Conservation (phyloP, 305 asterid species). For the Fraxinus floribunda region DNA sequence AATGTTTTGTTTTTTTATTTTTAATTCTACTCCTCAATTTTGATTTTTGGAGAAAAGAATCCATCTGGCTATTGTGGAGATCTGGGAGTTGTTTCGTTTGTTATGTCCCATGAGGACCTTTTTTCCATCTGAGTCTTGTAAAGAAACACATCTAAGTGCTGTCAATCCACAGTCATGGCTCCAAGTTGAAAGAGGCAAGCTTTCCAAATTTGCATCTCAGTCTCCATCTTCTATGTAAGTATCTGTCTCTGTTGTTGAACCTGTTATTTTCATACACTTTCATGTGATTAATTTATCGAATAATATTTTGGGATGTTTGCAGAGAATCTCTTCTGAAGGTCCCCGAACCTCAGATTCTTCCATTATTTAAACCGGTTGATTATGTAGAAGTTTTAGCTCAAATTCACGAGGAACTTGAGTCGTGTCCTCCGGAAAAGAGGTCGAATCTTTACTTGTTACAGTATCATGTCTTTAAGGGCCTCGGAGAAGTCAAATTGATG, state of each 20-base stretch:
- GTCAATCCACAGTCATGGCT: slow-evolving; percentile 97
- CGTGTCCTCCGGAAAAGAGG: slow-evolving; percentile 61
- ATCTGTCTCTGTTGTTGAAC: not conserved
- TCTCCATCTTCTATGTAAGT: slow-evolving; percentile 79
- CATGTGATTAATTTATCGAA: slow-evolving; percentile 16
- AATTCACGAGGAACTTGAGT: slow-evolving; percentile 91
- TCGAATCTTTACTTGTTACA: slow-evolving; percentile 74
- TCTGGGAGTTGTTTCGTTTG: slow-evolving; percentile 70
- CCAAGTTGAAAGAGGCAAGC: slow-evolving; percentile 97
- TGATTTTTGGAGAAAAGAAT: slow-evolving; percentile 24
- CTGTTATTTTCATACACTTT: not conserved
- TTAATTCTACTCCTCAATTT: slow-evolving; percentile 11
- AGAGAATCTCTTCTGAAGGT: slow-evolving; percentile 93
- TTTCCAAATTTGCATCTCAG: slow-evolving; percentile 54
- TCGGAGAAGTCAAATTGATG: slow-evolving; percentile 85
- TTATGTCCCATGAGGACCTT: slow-evolving; percentile 89
- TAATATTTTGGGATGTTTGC: slow-evolving; percentile 32
- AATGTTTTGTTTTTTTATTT: not conserved
- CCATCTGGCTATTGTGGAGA: slow-evolving; percentile 74
- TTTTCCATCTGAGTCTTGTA: slow-evolving; percentile 82
- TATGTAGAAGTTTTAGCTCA: slow-evolving; percentile 87
- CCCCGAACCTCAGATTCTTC: slow-evolving; percentile 83
- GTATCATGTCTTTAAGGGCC: slow-evolving; percentile 93
- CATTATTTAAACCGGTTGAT: slow-evolving; percentile 83
- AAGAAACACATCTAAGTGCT: slow-evolving; percentile 63